A percentile compares a stretch with the other conserved stretches of the same genome.
These are phyloP conservation scores for Mycena haematopus DNA, from an alignment of 768 basidiomycete genomes.

Conservation along the genomic window DNA sequence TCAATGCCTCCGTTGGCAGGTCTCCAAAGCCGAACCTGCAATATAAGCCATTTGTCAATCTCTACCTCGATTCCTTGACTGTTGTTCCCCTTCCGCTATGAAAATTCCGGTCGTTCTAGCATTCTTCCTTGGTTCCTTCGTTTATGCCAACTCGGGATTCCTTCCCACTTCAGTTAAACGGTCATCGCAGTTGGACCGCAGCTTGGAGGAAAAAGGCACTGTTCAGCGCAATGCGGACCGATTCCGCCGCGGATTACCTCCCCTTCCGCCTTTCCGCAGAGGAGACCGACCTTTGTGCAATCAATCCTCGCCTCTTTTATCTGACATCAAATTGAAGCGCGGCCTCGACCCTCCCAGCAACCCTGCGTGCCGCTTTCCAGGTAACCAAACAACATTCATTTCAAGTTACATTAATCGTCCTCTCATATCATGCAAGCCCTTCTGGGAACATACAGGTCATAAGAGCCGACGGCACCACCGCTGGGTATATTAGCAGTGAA, in stretches of 20 bases:
- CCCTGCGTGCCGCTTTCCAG: constrained; percentile 9
- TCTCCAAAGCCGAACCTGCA: neutral
- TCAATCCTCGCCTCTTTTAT: neutral
- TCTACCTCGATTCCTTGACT: neutral
- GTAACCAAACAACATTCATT: neutral
- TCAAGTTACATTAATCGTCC: neutral
- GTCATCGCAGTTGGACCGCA: neutral
- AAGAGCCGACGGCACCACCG: neutral
- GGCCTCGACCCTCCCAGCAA: neutral
- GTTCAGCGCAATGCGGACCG: constrained; percentile 8
- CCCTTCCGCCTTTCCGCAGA: constrained; percentile 14
- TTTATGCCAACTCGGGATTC: constrained; percentile 13
- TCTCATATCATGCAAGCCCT: constrained; percentile 4
- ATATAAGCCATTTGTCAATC: neutral
- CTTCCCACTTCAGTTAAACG: neutral
- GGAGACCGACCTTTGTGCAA: neutral
- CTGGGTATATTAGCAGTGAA: constrained; percentile 7
- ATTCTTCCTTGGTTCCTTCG: constrained; percentile 4
- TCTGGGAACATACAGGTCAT: constrained; percentile 4
- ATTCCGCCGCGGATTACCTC: constrained; percentile 13
- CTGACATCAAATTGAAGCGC: neutral
- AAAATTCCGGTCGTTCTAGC: constrained; percentile 5
- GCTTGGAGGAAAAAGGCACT: too few relatives aligned
- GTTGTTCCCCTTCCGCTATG: neutral
- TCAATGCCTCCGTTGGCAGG: neutral